These are phyloP conservation scores for Bryopsis sp. DNA, from an alignment of 139 green algal species.

Conservation along the genomic window DNA sequence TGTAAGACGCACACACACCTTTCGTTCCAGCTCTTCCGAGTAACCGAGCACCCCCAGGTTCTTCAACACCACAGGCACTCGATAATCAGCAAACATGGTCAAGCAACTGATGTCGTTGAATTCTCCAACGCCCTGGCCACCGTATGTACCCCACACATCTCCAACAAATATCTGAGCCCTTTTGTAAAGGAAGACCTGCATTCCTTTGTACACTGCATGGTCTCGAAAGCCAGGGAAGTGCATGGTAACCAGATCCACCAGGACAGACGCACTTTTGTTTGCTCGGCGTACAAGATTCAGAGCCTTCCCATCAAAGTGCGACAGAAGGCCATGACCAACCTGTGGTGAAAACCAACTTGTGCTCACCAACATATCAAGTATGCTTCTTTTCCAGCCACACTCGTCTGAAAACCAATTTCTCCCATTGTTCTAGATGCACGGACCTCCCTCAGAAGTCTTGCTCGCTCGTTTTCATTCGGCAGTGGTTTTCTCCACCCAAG, in stretches of 20 bases:
- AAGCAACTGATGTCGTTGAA: slow-evolving; percentile 68
- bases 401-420: too few species aligned
- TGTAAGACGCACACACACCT: slow-evolving; percentile 31
- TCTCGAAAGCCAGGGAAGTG: slow-evolving; percentile 81
- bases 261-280: slow-evolving; percentile 38
- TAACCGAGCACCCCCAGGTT: slow-evolving; percentile 58
- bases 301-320: slow-evolving; percentile 51
- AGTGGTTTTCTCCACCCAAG: slow-evolving; percentile 46
- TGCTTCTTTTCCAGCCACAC: too few species aligned
- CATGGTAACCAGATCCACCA: slow-evolving; percentile 59
- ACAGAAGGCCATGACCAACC: slow-evolving; percentile 52
- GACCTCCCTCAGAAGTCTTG: slow-evolving; percentile 71
- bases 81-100: slow-evolving; percentile 93
- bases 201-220: slow-evolving; percentile 55
- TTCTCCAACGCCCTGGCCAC: slow-evolving; percentile 51
- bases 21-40: slow-evolving; percentile 21
- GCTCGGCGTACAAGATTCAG: slow-evolving; percentile 57
- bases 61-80: slow-evolving; percentile 61
- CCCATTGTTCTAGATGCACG: not conserved
- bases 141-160: slow-evolving; percentile 82
- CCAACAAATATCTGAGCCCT: slow-evolving; percentile 90
- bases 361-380: too few species aligned
- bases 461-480: slow-evolving; percentile 74
- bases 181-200: slow-evolving; percentile 90
- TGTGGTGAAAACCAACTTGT: slow-evolving; percentile 26